These are phyloP conservation scores for Erysiphe pulchra DNA, from an alignment of 2,329 filamentous ascomycete genomes.

Conservation along the genomic window DNA sequence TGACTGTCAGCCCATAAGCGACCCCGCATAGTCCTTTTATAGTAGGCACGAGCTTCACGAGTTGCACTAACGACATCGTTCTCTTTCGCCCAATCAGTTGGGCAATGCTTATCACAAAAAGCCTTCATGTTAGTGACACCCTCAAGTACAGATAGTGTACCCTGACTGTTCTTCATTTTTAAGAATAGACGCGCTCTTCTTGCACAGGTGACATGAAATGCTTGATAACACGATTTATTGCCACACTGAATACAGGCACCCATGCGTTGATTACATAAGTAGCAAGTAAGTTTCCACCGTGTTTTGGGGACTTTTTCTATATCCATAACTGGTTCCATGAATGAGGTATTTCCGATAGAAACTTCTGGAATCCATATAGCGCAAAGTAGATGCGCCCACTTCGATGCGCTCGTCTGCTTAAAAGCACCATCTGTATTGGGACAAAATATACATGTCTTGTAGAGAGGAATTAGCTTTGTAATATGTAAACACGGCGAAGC, in stretches of 20 bases:
- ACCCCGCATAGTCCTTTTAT: constrained; percentile 69
- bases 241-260: constrained; percentile 95
- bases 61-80: constrained; percentile 62
- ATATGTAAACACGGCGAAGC: not conserved
- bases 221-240: constrained; percentile 90
- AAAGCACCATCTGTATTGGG: constrained; percentile 94
- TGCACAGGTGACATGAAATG: constrained; percentile 93
- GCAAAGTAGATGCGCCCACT: constrained; percentile 91
- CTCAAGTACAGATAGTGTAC: constrained; percentile 47
- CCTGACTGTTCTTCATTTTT: constrained; percentile 87
- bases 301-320: constrained; percentile 92
- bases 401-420: constrained; percentile 88
- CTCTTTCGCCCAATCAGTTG: constrained; percentile 65
- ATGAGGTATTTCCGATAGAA: constrained; percentile 78
- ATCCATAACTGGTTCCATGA: constrained; percentile 96
- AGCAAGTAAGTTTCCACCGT: constrained; percentile 81
- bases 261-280: constrained; percentile 95
- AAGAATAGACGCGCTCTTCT: constrained; percentile 67
- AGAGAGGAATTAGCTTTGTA: constrained; percentile 4
- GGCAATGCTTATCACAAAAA: constrained; percentile 88
- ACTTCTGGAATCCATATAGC: constrained; percentile 98
- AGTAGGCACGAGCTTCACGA: constrained; percentile 64
- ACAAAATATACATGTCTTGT: constrained; percentile 82
- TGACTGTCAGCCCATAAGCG: constrained; percentile 84
- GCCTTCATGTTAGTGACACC: constrained; percentile 72